Conservation (phyloP, 441 rosid genomes). For the Erodium trifolium region DNA sequence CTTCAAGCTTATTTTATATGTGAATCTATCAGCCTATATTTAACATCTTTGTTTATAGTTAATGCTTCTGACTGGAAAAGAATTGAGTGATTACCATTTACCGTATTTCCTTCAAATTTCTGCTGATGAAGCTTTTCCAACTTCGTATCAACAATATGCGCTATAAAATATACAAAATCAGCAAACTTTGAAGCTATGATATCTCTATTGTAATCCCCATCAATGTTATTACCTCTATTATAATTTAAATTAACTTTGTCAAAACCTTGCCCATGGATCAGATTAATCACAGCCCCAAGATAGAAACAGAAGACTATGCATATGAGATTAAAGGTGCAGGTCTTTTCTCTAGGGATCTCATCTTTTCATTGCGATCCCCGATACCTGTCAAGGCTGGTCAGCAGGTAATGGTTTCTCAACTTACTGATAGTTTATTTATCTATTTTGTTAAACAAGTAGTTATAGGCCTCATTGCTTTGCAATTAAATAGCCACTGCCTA, state of each 20-base stretch:
- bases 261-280: constrained; percentile 28
- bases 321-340: constrained; percentile 94
- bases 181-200: constrained; percentile 6
- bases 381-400: constrained; percentile 75
- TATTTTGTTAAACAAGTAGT: constrained; percentile 3
- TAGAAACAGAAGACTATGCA: constrained; percentile 68
- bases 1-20: background rate
- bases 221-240: constrained; percentile 5
- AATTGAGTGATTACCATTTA: background rate
- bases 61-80: background rate
- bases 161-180: constrained; percentile 8
- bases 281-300: constrained; percentile 77
- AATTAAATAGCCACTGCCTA: background rate
- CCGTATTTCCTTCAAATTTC: background rate
- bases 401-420: constrained; percentile 48
- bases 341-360: constrained; percentile 74
- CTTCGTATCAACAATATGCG: background rate
- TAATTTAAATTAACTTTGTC: constrained; percentile 20
- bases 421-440: constrained; percentile 10
- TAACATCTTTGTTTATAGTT: background rate
- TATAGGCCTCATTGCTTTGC: background rate
- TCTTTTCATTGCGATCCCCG: constrained; percentile 74
- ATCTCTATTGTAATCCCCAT: background rate
- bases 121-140: constrained; percentile 1
- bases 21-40: background rate